Percentiles rank a stretch among this genome's conserved stretches.
Conservation (phyloP, 2,329 filamentous ascomycete genomes). For the Lecanicillium sp. region DNA sequence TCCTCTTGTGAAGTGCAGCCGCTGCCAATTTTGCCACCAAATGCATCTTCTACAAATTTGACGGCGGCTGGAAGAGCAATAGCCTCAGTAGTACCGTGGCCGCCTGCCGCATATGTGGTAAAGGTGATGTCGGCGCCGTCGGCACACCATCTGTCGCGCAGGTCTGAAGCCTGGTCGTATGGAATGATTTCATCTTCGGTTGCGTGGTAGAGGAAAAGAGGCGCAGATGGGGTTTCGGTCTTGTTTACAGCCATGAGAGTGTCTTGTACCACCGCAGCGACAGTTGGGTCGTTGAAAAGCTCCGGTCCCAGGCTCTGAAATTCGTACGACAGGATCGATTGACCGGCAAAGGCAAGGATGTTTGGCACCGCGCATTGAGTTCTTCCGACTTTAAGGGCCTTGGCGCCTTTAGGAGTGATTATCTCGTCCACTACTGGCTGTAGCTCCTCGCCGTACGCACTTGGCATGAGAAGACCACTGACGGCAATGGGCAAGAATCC, state of each 20-base stretch:
- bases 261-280: conserved; percentile 2
- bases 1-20: conserved; percentile 4
- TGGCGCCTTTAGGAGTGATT: not conserved
- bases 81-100: conserved; percentile 4
- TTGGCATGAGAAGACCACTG: conserved; percentile 22
- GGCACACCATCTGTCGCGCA: conserved; percentile 3
- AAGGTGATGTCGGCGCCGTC: conserved; percentile 3
- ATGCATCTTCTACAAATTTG: conserved; percentile 1
- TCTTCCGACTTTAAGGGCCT: not conserved
- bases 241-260: conserved; percentile 3
- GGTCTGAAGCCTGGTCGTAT: not conserved
- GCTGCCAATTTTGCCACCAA: not conserved
- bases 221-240: conserved; percentile 1
- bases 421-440: conserved; percentile 2
- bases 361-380: not conserved
- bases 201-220: conserved; percentile 7
- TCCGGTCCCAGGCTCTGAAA: conserved; percentile 3
- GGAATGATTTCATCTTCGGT: conserved; percentile 6
- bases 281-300: not conserved
- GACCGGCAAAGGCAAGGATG: conserved; percentile 2
- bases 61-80: conserved; percentile 1
- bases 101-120: conserved; percentile 1
- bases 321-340: conserved; percentile 3
- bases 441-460: conserved; percentile 2
- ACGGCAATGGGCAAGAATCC: conserved; percentile 1